Conservation (phyloP, 345 rosid genomes). For the Salix caprea region DNA sequence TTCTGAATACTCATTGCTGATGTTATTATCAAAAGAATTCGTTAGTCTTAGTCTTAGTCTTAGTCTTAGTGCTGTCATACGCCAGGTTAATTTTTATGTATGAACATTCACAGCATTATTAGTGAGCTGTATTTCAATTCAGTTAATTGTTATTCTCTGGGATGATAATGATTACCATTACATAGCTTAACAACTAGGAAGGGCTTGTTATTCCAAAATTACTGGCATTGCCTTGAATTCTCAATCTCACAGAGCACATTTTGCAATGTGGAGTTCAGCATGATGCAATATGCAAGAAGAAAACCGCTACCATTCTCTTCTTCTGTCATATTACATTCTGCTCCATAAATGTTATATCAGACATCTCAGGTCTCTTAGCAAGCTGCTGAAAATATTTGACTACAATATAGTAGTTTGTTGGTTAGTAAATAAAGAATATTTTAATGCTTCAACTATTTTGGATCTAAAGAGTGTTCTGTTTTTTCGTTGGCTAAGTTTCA, state of each 20-base stretch:
- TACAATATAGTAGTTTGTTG: background rate
- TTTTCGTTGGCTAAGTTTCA: background rate
- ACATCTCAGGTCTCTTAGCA: background rate
- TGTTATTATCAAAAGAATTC: background rate
- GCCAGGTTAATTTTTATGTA: background rate
- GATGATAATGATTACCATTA: background rate
- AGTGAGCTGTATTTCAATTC: background rate
- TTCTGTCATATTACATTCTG: background rate
- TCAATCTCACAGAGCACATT: background rate
- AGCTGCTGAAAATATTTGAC: background rate
- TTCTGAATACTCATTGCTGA: background rate
- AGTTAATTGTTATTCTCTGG: background rate
- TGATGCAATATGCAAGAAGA: background rate
- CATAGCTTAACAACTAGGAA: background rate
- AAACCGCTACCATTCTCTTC: background rate
- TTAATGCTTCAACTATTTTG: background rate
- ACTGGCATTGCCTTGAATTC: slow-evolving; percentile 2
- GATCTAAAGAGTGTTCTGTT: no score
- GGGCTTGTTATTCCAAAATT: background rate
- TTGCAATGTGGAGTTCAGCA: background rate
- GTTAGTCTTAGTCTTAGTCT: background rate
- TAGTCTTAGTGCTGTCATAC: background rate
- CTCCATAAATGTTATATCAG: background rate
- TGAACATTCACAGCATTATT: background rate
- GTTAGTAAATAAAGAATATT: background rate